Evolutionary conservation across 352 stramenopile genomes (phyloP).

Genomic region (Blastocystis sp.): DNA sequence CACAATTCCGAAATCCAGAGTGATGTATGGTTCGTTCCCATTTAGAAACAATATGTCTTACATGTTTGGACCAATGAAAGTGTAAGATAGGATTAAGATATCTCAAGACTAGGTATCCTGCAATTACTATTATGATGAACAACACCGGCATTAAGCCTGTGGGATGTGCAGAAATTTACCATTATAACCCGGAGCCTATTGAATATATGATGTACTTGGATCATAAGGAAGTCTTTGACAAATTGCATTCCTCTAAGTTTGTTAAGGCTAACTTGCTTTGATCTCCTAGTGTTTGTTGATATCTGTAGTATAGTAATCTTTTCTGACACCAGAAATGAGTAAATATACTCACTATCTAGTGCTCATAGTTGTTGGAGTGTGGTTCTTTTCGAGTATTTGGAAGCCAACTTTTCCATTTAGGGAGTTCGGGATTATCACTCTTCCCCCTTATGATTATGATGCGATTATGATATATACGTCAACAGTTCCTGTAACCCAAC

Average conservation of each 20-base stretch:
- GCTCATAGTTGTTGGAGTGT: too few species aligned
- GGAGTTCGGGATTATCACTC: too few species aligned
- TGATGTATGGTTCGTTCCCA: background rate
- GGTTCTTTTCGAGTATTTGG: too few species aligned
- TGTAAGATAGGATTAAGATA: background rate
- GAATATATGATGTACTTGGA: conserved; percentile 59
- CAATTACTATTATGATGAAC: conserved; percentile 5
- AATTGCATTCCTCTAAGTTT: conserved; percentile 1
- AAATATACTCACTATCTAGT: too few species aligned
- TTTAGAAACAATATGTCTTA: conserved; percentile 9
- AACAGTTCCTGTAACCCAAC: too few species aligned
- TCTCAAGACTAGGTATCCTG: background rate
- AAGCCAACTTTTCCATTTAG: too few species aligned
- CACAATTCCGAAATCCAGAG: conserved; percentile 23
- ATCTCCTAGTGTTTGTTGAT: conserved; percentile 21
- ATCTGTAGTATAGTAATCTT: too few species aligned
- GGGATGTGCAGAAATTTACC: conserved; percentile 30
- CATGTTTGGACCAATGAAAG: conserved; percentile 30
- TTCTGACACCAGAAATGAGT: too few species aligned
- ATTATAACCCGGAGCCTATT: background rate
- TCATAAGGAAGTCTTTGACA: conserved; percentile 10
- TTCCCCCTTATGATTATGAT: too few species aligned
- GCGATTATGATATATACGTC: too few species aligned
- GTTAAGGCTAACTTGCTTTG: conserved; percentile 26
- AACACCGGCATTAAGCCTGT: background rate